Evolutionary conservation across 2,329 filamentous ascomycete species (phyloP), one percentile per base, ranked within the genome.

Genomic region (Fusarium dlaminii): DNA sequence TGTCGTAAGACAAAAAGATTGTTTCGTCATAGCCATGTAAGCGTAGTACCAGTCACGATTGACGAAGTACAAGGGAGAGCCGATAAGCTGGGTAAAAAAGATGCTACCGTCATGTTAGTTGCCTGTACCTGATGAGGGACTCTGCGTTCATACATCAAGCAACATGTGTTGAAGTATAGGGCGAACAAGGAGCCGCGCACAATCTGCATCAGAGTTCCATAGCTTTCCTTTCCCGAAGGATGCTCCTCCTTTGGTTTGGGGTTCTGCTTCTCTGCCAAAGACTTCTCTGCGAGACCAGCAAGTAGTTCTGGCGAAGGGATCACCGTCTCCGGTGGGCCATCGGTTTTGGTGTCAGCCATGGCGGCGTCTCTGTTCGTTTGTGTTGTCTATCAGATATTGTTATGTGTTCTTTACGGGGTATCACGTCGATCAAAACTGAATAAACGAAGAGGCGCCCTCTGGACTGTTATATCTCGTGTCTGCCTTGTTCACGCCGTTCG

Each of bases 11-110:
- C 93, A 93, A 81, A 97, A 97, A 4, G 90, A 93, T 79, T 94
- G 90, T 82, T 97, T 97, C 17, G 94, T 96, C 81, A 94, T 89
- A 45, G 94, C 91, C 90, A 97, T 97, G 84, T 94, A 97, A 71
- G 91, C 89, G 82, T 97, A 93, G 85, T 94, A 97, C 79, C 93
- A 89, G 51, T 94, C 91, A 66, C 90, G 90, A 80, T 94, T 92
- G 78, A 94, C 85, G 70, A 91, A 88, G 80, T 96, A 96, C 54
- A 97, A 83, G 5, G 94, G 94, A 2, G 90, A 83, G 39, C 94
- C 94, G 66, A 97, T 84, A 71, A 95, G 87, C 79, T 97, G 94
- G 12, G 94, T 94, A 24, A 89, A 81, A 76, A 90, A 89, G 78
- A 93, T 90, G 22, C 90, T 92, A 56, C 52, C 13, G 42, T 20